Conservation (phyloP, 106 monocot species). For the Gastrodia elata region DNA sequence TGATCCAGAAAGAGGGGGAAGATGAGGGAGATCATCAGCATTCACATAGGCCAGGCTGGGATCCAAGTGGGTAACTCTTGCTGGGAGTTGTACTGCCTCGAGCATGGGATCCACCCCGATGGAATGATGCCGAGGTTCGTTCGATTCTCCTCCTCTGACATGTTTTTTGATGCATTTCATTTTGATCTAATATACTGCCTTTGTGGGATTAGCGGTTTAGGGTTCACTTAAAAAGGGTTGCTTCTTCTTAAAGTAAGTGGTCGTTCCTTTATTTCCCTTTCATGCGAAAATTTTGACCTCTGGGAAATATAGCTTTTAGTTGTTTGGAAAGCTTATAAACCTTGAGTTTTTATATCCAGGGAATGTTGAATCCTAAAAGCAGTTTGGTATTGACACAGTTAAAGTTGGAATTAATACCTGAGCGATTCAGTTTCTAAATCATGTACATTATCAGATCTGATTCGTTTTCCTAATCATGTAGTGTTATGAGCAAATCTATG, state of each 20-base stretch:
- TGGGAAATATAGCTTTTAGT: background rate
- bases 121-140: constrained; percentile 63
- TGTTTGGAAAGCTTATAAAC: background rate
- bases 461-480: background rate
- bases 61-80: constrained; percentile 85
- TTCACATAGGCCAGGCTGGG: constrained; percentile 85
- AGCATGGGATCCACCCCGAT: constrained; percentile 76
- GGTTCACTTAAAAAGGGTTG: background rate
- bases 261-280: too few species aligned
- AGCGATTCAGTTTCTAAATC: too few species aligned
- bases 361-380: too few species aligned
- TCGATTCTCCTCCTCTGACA: background rate
- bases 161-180: background rate
- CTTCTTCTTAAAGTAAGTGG: too few species aligned
- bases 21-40: constrained; percentile 90
- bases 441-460: background rate
- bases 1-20: background rate
- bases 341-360: background rate
- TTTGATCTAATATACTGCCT: background rate
- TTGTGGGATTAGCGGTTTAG: background rate
- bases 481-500: background rate
- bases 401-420: too few species aligned
- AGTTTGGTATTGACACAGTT: too few species aligned
- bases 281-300: background rate
- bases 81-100: constrained; percentile 85